These are phyloP conservation scores for Rubus parviflorus DNA, from an alignment of 306 rosid genomes.

Conservation along the genomic window DNA sequence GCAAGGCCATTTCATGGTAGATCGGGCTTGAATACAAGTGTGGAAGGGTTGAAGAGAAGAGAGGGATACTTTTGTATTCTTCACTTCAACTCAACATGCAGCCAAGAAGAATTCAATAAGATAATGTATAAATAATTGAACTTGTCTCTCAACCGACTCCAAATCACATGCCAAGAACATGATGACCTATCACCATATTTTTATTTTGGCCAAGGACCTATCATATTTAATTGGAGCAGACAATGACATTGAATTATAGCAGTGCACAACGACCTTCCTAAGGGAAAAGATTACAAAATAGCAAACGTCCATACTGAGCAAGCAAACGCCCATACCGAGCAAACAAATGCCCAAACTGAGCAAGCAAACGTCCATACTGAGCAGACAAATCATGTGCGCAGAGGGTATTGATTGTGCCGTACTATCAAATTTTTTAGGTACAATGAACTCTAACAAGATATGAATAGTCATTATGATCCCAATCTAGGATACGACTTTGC, in stretches of 20 bases:
- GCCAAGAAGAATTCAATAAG: neutral
- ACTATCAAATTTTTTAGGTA: neutral
- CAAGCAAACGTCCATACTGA: neutral
- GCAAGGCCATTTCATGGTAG: neutral
- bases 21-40: neutral
- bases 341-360: neutral
- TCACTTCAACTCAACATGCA: conserved; percentile 1
- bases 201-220: no score
- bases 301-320: neutral
- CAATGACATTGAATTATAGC: neutral
- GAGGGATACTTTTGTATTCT: neutral
- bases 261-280: neutral
- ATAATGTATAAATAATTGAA: neutral
- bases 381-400: neutral
- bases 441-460: neutral
- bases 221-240: conserved; percentile 2
- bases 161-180: conserved; percentile 17
- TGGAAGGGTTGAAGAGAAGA: neutral
- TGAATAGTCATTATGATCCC: neutral
- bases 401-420: neutral
- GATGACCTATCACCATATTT: neutral
- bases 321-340: neutral
- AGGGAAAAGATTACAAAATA: neutral
- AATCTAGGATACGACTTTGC: neutral
- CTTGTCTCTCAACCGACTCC: neutral